Evolutionary conservation across 495 filamentous ascomycete genomes (phyloP).

Genomic region (Penicillium simplicissimum): DNA sequence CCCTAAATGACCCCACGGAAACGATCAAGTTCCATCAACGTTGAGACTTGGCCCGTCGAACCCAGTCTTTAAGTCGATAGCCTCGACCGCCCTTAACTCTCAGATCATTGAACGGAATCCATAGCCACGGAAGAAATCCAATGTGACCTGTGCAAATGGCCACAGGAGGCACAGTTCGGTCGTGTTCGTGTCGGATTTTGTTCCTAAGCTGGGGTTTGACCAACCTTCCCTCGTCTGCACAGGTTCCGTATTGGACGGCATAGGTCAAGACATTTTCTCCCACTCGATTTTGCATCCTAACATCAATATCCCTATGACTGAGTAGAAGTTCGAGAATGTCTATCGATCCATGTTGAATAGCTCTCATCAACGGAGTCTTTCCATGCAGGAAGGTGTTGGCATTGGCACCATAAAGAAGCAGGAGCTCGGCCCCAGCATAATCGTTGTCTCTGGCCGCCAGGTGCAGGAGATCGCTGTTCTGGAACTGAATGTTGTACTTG

Average conservation of each 20-base stretch:
- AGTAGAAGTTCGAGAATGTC: background rate
- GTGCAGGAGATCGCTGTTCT: background rate
- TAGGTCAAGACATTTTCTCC: background rate
- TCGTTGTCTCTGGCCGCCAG: background rate
- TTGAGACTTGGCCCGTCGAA: background rate
- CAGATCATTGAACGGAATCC: background rate
- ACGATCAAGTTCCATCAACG: background rate
- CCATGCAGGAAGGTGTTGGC: background rate
- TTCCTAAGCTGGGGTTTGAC: background rate
- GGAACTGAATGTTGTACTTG: background rate
- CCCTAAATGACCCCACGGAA: background rate
- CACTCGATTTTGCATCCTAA: background rate
- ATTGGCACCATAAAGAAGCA: background rate
- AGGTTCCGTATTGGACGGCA: background rate
- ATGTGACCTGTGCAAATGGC: background rate
- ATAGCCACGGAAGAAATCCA: background rate
- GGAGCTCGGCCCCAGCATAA: background rate
- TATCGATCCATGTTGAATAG: background rate
- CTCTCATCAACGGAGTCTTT: background rate
- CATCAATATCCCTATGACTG: background rate
- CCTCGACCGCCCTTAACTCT: background rate
- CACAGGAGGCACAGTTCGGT: background rate
- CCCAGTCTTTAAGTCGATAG: background rate
- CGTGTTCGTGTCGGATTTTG: background rate
- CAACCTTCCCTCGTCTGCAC: background rate